Percentiles rank a stretch among this genome's conserved stretches.
Evolutionary conservation across 495 filamentous ascomycete species (phyloP).

Genomic region (Lophiotrema nucula): DNA sequence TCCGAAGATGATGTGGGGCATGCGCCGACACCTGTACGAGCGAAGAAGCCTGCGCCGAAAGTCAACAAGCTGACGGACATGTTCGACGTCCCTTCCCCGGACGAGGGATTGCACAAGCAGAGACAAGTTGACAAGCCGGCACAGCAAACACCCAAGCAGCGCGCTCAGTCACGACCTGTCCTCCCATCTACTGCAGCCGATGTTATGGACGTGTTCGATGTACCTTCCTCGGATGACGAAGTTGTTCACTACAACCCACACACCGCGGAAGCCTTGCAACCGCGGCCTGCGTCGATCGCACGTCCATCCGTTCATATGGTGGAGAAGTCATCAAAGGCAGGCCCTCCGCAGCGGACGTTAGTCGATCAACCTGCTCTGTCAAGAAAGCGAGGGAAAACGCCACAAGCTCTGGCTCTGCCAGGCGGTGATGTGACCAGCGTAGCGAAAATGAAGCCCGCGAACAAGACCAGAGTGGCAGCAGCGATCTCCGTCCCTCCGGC

Average conservation of each 20-base stretch:
- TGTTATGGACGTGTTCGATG: no score
- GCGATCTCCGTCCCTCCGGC: slow-evolving; percentile 1
- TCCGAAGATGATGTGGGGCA: slow-evolving; percentile 42
- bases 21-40: not conserved
- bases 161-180: no score
- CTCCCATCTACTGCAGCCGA: not conserved
- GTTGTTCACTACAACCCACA: no score
- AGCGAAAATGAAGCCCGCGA: not conserved
- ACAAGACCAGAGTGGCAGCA: slow-evolving; percentile 1
- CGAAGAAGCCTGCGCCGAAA: slow-evolving; percentile 4
- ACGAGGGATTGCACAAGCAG: slow-evolving; percentile 23
- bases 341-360: not conserved
- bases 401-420: not conserved
- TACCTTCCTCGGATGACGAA: no score
- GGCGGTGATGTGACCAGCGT: not conserved
- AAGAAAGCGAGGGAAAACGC: not conserved
- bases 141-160: not conserved
- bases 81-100: slow-evolving; percentile 40
- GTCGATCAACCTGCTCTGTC: not conserved
- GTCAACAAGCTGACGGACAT: slow-evolving; percentile 4
- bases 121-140: not conserved
- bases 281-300: no score
- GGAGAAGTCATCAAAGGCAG: not conserved
- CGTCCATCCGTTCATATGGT: no score
- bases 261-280: no score